Conservation (phyloP, 164 flowering plant species). For the Annona cherimola region DNA sequence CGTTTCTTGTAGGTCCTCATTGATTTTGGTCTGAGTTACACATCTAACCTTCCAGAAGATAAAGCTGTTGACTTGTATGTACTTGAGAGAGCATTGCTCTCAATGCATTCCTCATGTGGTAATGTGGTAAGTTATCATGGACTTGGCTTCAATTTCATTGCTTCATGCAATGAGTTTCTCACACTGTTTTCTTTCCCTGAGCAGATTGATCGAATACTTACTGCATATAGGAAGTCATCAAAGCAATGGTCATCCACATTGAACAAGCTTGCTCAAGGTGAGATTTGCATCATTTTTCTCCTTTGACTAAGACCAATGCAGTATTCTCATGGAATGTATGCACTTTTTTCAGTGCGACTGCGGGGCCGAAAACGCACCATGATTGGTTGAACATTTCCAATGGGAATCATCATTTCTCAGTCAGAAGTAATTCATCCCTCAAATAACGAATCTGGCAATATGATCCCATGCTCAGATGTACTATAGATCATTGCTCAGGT, state of each 20-base stretch:
- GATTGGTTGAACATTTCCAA: constrained; percentile 50
- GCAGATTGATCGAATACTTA: constrained; percentile 82
- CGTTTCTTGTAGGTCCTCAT: constrained; percentile 61
- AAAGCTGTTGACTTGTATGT: constrained; percentile 97
- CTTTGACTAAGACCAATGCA: not conserved
- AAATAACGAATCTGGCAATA: not conserved
- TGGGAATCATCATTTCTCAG: not conserved
- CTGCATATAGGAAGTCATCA: constrained; percentile 80
- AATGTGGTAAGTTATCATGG: constrained; percentile 53
- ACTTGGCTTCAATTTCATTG: not conserved
- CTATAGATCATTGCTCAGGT: not conserved
- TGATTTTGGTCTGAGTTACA: constrained; percentile 94
- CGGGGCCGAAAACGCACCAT: constrained; percentile 88
- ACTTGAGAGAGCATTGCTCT: constrained; percentile 86
- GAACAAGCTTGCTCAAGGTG: constrained; percentile 94
- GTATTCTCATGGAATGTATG: not conserved
- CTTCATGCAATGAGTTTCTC: not conserved
- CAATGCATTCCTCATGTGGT: constrained; percentile 98
- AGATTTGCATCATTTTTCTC: not conserved
- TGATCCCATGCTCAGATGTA: not conserved
- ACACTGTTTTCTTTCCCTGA: constrained; percentile 9
- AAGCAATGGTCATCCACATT: constrained; percentile 91
- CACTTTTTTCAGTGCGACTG: constrained; percentile 50
- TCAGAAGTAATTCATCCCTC: not conserved
- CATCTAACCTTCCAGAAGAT: constrained; percentile 90